Percentiles rank a stretch among this genome's conserved stretches.
These are phyloP conservation scores for Podila horticola DNA, from an alignment of 192 early-diverging fungal genomes.

Conservation along the genomic window DNA sequence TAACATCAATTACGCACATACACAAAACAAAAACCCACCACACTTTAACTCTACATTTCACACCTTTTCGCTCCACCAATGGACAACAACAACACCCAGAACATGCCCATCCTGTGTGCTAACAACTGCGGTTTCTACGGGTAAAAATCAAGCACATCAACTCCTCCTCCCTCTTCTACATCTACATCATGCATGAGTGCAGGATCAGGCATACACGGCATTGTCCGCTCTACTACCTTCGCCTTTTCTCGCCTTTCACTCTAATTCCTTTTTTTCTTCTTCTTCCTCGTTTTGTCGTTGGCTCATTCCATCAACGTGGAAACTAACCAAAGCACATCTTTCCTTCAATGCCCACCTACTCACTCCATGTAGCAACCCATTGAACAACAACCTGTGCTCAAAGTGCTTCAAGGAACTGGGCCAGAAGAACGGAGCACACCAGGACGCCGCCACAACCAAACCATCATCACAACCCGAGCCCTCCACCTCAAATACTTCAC, in stretches of 20 bases:
- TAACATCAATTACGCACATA: not conserved
- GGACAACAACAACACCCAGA: constrained; percentile 75
- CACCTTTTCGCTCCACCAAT: constrained; percentile 32
- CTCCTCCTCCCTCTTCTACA: not conserved
- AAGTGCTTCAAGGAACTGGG: constrained; percentile 77
- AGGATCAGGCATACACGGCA: not conserved
- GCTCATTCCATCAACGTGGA: not conserved
- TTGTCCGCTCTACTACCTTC: not conserved
- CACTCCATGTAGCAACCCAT: constrained; percentile 58
- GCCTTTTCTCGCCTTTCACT: not conserved
- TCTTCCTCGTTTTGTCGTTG: not conserved
- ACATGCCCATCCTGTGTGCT: constrained; percentile 68
- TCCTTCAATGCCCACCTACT: not conserved
- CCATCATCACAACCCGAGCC: not conserved
- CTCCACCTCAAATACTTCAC: no score
- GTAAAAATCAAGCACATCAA: constrained; percentile 25
- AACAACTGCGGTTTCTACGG: constrained; percentile 82
- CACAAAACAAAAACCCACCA: not conserved
- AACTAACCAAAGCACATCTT: not conserved
- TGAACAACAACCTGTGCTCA: constrained; percentile 81
- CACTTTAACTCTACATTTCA: not conserved
- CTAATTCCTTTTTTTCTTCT: not conserved
- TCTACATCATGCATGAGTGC: not conserved
- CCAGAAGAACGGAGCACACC: constrained; percentile 48
- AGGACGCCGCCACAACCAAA: not conserved